Percentiles rank a stretch among this genome's conserved stretches.
Conservation (phyloP, 2,329 filamentous ascomycete species). For the Talaromyces pinophilus region DNA sequence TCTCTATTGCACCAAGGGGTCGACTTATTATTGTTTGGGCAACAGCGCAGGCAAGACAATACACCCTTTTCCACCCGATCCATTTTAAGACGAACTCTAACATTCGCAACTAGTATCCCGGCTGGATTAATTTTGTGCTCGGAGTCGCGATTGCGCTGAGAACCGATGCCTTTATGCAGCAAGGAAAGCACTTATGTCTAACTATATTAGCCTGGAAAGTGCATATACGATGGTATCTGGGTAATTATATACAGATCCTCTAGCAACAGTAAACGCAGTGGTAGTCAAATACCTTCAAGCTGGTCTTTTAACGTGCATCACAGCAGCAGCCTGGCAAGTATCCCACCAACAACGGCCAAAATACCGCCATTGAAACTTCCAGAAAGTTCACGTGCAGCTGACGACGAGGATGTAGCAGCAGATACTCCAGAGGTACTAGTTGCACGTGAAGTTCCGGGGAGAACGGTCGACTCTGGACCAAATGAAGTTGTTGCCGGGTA, state of each 20-base stretch:
- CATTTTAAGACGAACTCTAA: too few species aligned
- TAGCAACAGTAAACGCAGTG: neutral
- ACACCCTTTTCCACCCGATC: too few species aligned
- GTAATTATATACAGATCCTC: neutral
- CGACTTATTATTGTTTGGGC: too few species aligned
- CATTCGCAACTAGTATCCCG: too few species aligned
- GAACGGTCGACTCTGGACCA: neutral
- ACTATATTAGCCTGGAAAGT: neutral
- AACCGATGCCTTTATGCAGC: too few species aligned
- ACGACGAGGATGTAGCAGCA: neutral
- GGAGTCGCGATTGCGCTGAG: too few species aligned
- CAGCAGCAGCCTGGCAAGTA: neutral
- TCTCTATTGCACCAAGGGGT: too few species aligned
- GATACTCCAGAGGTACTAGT: neutral
- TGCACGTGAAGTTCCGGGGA: neutral
- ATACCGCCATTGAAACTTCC: neutral
- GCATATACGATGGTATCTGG: neutral
- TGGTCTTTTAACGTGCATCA: neutral
- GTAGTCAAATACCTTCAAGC: neutral
- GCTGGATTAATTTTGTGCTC: too few species aligned
- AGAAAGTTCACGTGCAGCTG: neutral
- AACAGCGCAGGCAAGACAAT: too few species aligned
- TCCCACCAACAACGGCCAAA: neutral
- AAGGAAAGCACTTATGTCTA: too few species aligned
- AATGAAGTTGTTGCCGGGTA: neutral